Percentiles rank a stretch among this genome's conserved stretches.
These are phyloP conservation scores for Mycena pura DNA, from an alignment of 768 basidiomycete genomes.

Conservation along the genomic window DNA sequence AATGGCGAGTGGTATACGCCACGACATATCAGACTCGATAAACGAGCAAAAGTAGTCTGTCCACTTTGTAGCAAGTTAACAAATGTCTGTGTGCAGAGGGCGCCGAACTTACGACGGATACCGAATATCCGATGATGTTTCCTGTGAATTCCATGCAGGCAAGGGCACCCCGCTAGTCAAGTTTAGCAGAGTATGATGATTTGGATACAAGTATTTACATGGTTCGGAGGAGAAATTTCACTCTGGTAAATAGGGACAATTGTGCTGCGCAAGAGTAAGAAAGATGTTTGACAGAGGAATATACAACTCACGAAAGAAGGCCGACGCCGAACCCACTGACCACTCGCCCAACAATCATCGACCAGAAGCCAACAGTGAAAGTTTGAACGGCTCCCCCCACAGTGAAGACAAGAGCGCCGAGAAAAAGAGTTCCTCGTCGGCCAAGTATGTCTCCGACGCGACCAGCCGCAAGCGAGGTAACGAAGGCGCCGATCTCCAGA, in stretches of 20 bases:
- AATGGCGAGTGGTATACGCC: conserved; percentile 88
- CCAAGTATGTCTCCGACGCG: conserved; percentile 88
- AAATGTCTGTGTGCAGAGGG: neutral
- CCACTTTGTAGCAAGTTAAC: conserved; percentile 62
- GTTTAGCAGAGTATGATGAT: neutral
- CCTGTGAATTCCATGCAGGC: conserved; percentile 97
- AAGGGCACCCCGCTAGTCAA: conserved; percentile 77
- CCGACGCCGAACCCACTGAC: conserved; percentile 92
- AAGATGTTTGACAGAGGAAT: neutral
- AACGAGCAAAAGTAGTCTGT: conserved; percentile 93
- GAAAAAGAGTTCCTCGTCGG: conserved; percentile 81
- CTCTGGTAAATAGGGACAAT: conserved; percentile 96
- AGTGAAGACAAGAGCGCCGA: conserved; percentile 84
- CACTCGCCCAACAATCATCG: conserved; percentile 85
- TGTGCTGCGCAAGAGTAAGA: conserved; percentile 58
- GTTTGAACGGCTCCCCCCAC: conserved; percentile 89
- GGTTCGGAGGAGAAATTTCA: conserved; percentile 92
- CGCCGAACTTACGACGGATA: conserved; percentile 75
- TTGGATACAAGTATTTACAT: conserved; percentile 55
- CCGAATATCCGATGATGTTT: conserved; percentile 90
- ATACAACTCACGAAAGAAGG: conserved; percentile 72
- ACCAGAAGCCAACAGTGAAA: conserved; percentile 75
- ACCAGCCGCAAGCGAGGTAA: conserved; percentile 89
- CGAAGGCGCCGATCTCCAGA: conserved; percentile 89
- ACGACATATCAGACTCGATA: conserved; percentile 84